Evolutionary conservation across 148 eudicot genomes (phyloP), one percentile per base, ranked within the genome.

Genomic region (Fagopyrum tataricum): DNA sequence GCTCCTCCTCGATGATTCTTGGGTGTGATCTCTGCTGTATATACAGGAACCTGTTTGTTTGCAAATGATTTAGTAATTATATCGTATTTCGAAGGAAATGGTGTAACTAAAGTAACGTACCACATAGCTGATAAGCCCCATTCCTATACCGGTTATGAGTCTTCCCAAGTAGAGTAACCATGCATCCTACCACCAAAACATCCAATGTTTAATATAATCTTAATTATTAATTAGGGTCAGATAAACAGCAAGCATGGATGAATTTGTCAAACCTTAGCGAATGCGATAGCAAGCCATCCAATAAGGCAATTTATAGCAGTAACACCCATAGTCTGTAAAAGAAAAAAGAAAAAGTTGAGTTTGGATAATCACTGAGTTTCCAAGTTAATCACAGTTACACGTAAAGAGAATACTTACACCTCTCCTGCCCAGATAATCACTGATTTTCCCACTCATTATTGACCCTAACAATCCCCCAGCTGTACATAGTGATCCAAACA

Each of bases 221-320:
- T 8, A 58, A 37, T 24, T 39, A 21, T 37, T 59, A 59, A 23
- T 0, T 8, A 59, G 23, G 6, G 4, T 5, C 9, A 14, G 23
- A 8, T 31, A 31, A 31, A 31, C 37, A 31, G 2, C 37, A 59
- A 21, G 9, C 37, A 59, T 11, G 2, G 26, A 20, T 21, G 20
- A 56, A 21, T 56, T 31, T 56, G 41, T 46, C 49, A 41, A 66
- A 83, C 83, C 83, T 83, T 53, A 44, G 76, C 20, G 41, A 80
- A 24, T 43, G 79, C 69, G 44, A 80, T 80, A 26, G 77, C 44
- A 73, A 75, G 42, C 85, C 85, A 83, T 10, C 83, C 86, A 71
- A 73, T n/a, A 41, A 83, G 67, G 81, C 40, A 66, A 24, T 66
- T 7, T 18, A 80, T 20, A 14, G 21, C 77, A 17, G 74, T 52